These are phyloP conservation scores for Chamaecyparis obtusa DNA, from an alignment of 75 land plant species.

Conservation along the genomic window DNA sequence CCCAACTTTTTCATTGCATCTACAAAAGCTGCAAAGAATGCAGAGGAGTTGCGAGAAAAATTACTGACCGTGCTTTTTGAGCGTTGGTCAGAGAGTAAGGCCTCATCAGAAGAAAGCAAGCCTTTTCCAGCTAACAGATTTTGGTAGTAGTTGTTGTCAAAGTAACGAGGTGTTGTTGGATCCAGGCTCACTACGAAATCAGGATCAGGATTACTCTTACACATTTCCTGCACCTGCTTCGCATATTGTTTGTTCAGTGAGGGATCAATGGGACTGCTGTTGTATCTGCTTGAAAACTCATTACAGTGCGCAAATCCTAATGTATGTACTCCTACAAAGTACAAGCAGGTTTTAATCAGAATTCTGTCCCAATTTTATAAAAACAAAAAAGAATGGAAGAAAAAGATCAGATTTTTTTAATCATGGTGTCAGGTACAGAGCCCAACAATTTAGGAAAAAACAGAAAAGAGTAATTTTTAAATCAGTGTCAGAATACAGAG, in stretches of 20 bases:
- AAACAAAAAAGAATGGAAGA: neutral
- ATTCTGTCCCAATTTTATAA: neutral
- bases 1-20: conserved; percentile 61
- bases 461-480: no score
- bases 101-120: conserved; percentile 59
- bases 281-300: conserved; percentile 49
- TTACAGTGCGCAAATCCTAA: conserved; percentile 74
- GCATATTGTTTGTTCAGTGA: conserved; percentile 46
- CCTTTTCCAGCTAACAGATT: conserved; percentile 51
- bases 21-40: conserved; percentile 45
- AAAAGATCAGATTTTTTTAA: no score
- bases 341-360: neutral
- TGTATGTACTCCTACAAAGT: conserved; percentile 62
- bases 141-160: conserved; percentile 66
- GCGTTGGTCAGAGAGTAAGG: conserved; percentile 37
- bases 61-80: conserved; percentile 33
- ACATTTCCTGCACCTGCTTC: conserved; percentile 25
- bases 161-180: conserved; percentile 45
- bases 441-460: no score
- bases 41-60: conserved; percentile 33
- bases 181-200: conserved; percentile 48
- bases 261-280: conserved; percentile 43
- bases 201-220: conserved; percentile 46
- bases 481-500: no score
- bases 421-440: no score